These are phyloP conservation scores for Caloboletus firmus DNA, from an alignment of 1,284 basidiomycete genomes.

Conservation along the genomic window DNA sequence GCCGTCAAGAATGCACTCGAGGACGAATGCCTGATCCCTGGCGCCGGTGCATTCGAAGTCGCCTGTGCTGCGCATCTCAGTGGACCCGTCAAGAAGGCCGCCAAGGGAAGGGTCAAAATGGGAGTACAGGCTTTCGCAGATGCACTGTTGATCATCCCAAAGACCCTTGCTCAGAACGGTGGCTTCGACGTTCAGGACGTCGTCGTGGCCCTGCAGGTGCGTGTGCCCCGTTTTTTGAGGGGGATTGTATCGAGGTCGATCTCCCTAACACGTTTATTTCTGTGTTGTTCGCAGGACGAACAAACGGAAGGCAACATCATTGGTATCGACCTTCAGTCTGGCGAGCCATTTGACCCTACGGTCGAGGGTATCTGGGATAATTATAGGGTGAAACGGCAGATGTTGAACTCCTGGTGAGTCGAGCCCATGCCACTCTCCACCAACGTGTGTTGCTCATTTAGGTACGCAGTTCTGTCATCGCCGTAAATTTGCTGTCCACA, in stretches of 20 bases:
- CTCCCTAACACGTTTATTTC: slow-evolving; percentile 7
- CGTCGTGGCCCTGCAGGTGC: slow-evolving; percentile 85
- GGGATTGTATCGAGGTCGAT: slow-evolving; percentile 10
- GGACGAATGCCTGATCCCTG: slow-evolving; percentile 86
- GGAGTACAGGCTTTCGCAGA: slow-evolving; percentile 98
- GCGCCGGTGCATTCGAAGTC: slow-evolving; percentile 97
- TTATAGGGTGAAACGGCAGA: slow-evolving; percentile 97
- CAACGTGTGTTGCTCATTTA: slow-evolving; percentile 21
- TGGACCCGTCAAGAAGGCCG: slow-evolving; percentile 78
- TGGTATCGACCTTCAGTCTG: slow-evolving; percentile 90
- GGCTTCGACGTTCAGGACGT: slow-evolving; percentile 98
- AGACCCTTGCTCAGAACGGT: slow-evolving; percentile 95
- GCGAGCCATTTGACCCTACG: slow-evolving; percentile 95
- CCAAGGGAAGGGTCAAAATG: slow-evolving; percentile 97
- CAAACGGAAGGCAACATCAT: slow-evolving; percentile 88
- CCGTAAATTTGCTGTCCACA: slow-evolving; percentile 91
- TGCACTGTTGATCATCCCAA: slow-evolving; percentile 92
- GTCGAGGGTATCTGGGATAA: slow-evolving; percentile 99
- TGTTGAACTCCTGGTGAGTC: slow-evolving; percentile 92
- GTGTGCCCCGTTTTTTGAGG: slow-evolving; percentile 16
- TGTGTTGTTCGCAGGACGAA: slow-evolving; percentile 66
- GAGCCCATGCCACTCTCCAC: slow-evolving; percentile 9
- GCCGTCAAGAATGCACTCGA: slow-evolving; percentile 98
- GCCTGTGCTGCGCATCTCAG: slow-evolving; percentile 86
- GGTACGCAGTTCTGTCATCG: slow-evolving; percentile 85